Percentiles rank a stretch among this genome's conserved stretches.
These are phyloP conservation scores for Trichophyton simii DNA, from an alignment of 2,329 filamentous ascomycete species.

Conservation along the genomic window DNA sequence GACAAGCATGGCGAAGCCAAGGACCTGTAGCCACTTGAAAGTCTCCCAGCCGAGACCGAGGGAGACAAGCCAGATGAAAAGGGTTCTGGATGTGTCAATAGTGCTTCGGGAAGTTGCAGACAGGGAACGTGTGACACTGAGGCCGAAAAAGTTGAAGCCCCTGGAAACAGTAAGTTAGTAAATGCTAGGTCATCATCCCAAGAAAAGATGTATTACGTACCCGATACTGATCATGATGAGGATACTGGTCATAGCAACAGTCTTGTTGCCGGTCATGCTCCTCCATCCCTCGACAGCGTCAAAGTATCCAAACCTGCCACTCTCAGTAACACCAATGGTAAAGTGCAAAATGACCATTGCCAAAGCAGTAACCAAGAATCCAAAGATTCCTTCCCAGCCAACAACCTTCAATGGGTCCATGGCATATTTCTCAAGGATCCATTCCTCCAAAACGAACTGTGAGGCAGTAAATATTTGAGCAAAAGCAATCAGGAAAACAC, in stretches of 20 bases:
- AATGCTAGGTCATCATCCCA: not conserved
- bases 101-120: slow-evolving; percentile 89
- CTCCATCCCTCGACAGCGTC: slow-evolving; percentile 76
- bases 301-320: slow-evolving; percentile 71
- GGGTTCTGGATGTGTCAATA: slow-evolving; percentile 91
- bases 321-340: slow-evolving; percentile 58
- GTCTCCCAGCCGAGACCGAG: slow-evolving; percentile 89
- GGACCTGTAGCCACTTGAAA: slow-evolving; percentile 93
- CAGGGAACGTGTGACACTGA: slow-evolving; percentile 79
- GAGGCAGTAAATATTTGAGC: slow-evolving; percentile 95
- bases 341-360: slow-evolving; percentile 73
- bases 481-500: slow-evolving; percentile 78
- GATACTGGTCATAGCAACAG: slow-evolving; percentile 64
- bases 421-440: slow-evolving; percentile 68
- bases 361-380: slow-evolving; percentile 64
- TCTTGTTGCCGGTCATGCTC: slow-evolving; percentile 60
- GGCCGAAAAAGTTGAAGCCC: slow-evolving; percentile 96
- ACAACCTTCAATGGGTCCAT: slow-evolving; percentile 82
- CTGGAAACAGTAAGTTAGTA: slow-evolving; percentile 33
- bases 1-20: slow-evolving; percentile 76
- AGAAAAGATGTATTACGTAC: slow-evolving; percentile 39
- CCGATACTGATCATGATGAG: slow-evolving; percentile 97
- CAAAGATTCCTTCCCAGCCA: slow-evolving; percentile 92
- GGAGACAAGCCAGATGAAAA: slow-evolving; percentile 97
- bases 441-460: slow-evolving; percentile 93